Evolutionary conservation across 176 grass and related monocot species (phyloP), one percentile per base, ranked within the genome.

Genomic region (Neostapfia colusana): DNA sequence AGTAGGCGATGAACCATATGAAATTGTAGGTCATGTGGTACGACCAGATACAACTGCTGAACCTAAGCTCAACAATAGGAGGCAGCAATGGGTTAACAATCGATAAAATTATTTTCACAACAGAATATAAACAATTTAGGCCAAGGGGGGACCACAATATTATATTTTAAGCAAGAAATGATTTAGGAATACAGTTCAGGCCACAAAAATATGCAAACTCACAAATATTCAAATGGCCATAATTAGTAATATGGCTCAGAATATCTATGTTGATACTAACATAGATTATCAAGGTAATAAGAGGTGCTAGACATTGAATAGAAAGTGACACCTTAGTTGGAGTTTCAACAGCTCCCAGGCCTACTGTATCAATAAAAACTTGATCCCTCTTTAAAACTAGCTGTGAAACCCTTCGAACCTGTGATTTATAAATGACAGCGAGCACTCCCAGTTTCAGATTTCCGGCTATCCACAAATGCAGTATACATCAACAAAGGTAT

Each of bases 341-440:
- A 76, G 88, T 93, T 93, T 97, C 88, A 83, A 90, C 74, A 54
- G 83, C 84, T 67, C 86, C 78, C 69, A 93, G 78, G 59, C 91
- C 91, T 61, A 98, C 91, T 84, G 91, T 93, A 86, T 98, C 95
- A 75, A 98, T 73, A 84, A 90, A 91, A 27, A 86, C 49, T 82
- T 98, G 91, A 86, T 98, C 89, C 69, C 72, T 93, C 51, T 85
- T 98, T 84, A 93, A 82, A 34, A 98, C 95, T 76, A 98, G 82
- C 68, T 98, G 91, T 84, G 95, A 98, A 70, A 98, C 79, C 60
- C 95, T 83, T 64, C 91, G 87, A 78, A 98, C 86, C 91, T 97
- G 84, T 66, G 44, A 78, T 67, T 67, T 20, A 80, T 60, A 82
- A 78, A 56, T 58, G 9, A 72, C 27, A 64, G 42, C n/a, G 48